Base-by-base conservation (phyloP, 75 land plant species). In the Azolla pinnata region DNA sequence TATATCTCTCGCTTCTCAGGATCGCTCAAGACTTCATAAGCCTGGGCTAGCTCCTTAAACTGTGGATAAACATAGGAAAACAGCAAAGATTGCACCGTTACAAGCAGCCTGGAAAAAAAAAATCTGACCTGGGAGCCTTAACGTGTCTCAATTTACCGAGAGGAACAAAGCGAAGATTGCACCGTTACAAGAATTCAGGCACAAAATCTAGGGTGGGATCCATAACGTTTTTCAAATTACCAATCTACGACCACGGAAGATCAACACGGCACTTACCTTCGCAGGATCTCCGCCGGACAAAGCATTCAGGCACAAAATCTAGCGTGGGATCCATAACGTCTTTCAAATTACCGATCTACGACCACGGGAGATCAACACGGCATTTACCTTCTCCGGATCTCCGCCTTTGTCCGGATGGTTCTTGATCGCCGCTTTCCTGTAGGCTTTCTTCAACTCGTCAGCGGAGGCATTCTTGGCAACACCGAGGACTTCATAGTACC, bases 331-430 rank as follows among this genome's bases (percentile, higher is more conserved):
- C n/a, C n/a, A n/a, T n/a, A n/a, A n/a, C n/a, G n/a, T n/a, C n/a
- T n/a, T n/a, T n/a, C n/a, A n/a, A n/a, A n/a, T n/a, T n/a, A n/a
- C n/a, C n/a, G n/a, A n/a, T n/a, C n/a, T n/a, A n/a, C n/a, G n/a
- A n/a, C n/a, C 24, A 19, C 53, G 8, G n/a, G 53, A 24, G 19
- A 51, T 4, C n/a, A 19, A 5, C 53, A 8, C 24, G n/a, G n/a
- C 24, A 30, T 14, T 17, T 60, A 80, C 83, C 75, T 80, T 75
- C 63, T 80, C 83, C 1, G 83, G 83, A 61, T 80, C 84, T 4
- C 84, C 84, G 2, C 84, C 84, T 70, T 82, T 82, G 31, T 82
- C 84, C 14, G 84, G 84, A 48, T 82, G 84, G 63, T 82, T 82
- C 62, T 82, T 82, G 65, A 82, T 82, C 42, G 84, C 84, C 1